phyloP scores from a whole-genome alignment of 371 early-diverging fungal genomes.

The Mycotypha africana region DNA sequence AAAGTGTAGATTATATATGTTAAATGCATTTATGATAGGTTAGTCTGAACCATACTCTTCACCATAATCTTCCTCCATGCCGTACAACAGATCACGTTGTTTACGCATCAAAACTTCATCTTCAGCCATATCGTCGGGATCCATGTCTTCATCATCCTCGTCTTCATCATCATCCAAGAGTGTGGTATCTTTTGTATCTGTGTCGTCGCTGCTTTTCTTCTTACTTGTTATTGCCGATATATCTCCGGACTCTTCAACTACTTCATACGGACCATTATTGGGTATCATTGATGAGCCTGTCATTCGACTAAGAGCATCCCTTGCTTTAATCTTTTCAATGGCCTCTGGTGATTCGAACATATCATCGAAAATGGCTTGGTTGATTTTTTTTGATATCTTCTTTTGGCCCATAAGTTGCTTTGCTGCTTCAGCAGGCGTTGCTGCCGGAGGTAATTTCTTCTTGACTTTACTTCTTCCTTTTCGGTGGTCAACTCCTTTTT shows the following conservation, averaged over 20 bases:
- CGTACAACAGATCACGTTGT: constrained; percentile 26
- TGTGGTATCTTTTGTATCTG: constrained; percentile 3
- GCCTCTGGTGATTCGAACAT: constrained; percentile 61
- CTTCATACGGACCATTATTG: constrained; percentile 17
- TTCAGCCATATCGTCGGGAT: constrained; percentile 39
- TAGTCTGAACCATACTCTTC: constrained; percentile 21
- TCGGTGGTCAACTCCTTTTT: constrained; percentile 32
- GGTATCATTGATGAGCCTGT: constrained; percentile 3
- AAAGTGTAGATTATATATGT: too few species aligned
- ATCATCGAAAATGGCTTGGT: constrained; percentile 75
- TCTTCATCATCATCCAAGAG: constrained; percentile 34
- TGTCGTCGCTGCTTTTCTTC: constrained; percentile 6
- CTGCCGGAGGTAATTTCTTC: constrained; percentile 20
- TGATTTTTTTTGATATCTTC: constrained; percentile 86
- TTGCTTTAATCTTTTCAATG: constrained; percentile 36
- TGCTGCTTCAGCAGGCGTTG: constrained; percentile 72
- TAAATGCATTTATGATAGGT: too few species aligned
- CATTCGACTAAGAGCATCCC: constrained; percentile 19
- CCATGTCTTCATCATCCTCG: constrained; percentile 43
- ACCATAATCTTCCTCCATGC: constrained; percentile 27
- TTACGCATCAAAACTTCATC: constrained; percentile 31
- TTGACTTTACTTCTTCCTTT: constrained; percentile 26
- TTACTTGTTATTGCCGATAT: constrained; percentile 11
- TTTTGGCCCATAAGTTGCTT: constrained; percentile 62
- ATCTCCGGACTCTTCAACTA: constrained; percentile 46